phyloP scores from a whole-genome alignment of 139 green algal species.

The Auxenochlorella pyrenoidosa region DNA sequence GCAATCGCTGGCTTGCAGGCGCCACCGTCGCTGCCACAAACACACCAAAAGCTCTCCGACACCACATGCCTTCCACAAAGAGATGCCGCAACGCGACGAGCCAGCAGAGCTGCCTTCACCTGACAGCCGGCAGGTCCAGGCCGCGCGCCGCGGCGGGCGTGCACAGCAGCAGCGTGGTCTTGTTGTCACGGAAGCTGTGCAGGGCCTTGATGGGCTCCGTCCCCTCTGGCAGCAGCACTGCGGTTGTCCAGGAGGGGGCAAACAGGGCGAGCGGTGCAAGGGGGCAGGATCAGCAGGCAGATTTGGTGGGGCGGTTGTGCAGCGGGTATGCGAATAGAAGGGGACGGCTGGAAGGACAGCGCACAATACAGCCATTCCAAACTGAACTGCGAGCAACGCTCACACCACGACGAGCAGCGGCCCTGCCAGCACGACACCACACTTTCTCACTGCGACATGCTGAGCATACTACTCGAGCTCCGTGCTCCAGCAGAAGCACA shows the following conservation, averaged over 20 bases:
- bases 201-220: constrained; percentile 80
- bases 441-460: too few species aligned
- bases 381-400: too few species aligned
- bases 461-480: too few species aligned
- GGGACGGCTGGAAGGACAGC: not conserved
- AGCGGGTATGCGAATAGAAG: too few species aligned
- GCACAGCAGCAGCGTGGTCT: constrained; percentile 71
- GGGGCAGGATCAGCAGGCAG: not conserved
- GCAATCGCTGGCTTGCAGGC: too few species aligned
- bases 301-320: too few species aligned
- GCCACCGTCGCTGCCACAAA: not conserved
- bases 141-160: constrained; percentile 76
- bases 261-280: not conserved
- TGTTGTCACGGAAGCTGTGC: constrained; percentile 72
- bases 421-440: too few species aligned
- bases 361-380: too few species aligned
- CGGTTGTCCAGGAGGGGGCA: not conserved
- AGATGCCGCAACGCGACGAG: not conserved
- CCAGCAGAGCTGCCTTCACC: not conserved
- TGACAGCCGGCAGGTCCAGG: constrained; percentile 88
- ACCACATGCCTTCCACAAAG: not conserved
- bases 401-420: not conserved
- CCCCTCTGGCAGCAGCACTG: constrained; percentile 80
- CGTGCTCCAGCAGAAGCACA: too few species aligned
- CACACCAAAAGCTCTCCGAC: too few species aligned